Percentiles rank a stretch among this genome's conserved stretches.
These are phyloP conservation scores for Pseudogymnoascus sp. DNA, from an alignment of 2,329 filamentous ascomycete species.

Conservation along the genomic window DNA sequence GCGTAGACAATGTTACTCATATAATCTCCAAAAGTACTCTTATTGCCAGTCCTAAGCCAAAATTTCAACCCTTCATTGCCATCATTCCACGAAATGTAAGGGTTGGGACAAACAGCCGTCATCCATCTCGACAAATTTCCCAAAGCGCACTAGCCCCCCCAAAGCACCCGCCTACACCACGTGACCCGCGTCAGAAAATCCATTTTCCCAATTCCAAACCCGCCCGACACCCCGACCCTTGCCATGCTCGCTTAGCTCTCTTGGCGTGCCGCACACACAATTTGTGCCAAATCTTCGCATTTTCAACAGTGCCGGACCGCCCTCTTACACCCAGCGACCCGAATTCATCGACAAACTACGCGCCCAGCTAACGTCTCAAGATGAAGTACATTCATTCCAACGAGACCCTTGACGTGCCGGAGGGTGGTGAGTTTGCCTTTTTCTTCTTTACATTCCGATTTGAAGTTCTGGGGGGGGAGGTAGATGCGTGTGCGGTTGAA, in stretches of 20 bases:
- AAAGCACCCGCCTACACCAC: neutral
- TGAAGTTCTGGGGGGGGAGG: neutral
- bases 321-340: conserved; percentile 5
- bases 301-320: neutral
- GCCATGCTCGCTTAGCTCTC: conserved; percentile 3
- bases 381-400: conserved; percentile 99
- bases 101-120: conserved; percentile 6
- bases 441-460: neutral
- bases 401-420: conserved; percentile 90
- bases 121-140: neutral
- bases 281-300: conserved; percentile 9
- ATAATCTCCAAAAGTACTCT: neutral
- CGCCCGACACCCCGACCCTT: neutral
- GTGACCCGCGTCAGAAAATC: neutral
- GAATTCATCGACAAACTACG: conserved; percentile 10
- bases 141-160: neutral
- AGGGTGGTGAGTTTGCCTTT: conserved; percentile 68
- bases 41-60: neutral
- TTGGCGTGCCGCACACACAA: conserved; percentile 10
- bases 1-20: neutral
- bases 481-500: conserved; percentile 17
- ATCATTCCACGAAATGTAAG: neutral
- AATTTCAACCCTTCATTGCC: neutral
- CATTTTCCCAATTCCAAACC: neutral
- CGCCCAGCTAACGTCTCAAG: conserved; percentile 44